Conservation (phyloP, 2,329 filamentous ascomycete species). For the Calonectria leucothoes region DNA sequence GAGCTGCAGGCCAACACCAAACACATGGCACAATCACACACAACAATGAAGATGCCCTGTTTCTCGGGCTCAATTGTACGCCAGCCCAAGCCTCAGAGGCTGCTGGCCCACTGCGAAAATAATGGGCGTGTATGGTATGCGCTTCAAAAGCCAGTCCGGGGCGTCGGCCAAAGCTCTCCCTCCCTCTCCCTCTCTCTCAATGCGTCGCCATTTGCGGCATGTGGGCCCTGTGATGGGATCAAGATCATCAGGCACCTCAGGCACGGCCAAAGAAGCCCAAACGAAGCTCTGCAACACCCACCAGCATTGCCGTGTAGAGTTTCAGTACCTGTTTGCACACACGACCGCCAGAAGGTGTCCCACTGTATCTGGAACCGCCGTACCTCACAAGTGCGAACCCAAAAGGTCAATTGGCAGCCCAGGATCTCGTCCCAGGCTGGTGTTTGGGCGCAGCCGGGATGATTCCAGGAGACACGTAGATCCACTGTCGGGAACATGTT, state of each 20-base stretch:
- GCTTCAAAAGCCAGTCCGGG: not conserved
- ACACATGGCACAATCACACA: constrained; percentile 22
- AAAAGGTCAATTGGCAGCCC: not conserved
- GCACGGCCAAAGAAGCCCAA: not conserved
- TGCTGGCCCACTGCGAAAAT: not conserved
- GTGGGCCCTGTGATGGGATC: not conserved
- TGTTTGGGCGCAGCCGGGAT: constrained; percentile 14
- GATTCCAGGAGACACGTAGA: constrained; percentile 32
- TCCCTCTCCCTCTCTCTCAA: not conserved
- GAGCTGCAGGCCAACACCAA: constrained; percentile 31
- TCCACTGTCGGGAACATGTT: constrained; percentile 35
- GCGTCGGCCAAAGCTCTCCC: not conserved
- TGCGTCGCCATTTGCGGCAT: not conserved
- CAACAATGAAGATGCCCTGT: constrained; percentile 38
- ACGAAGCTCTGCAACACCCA: not conserved
- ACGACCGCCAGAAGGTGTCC: not conserved
- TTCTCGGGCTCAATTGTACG: constrained; percentile 28
- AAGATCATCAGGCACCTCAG: constrained; percentile 6
- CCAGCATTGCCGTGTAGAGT: not conserved
- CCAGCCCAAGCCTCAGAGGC: constrained; percentile 17
- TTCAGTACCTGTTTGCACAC: not conserved
- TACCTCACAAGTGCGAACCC: not conserved
- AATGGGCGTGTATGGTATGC: not conserved
- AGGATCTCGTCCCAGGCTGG: not conserved
- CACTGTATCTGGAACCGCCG: not conserved